phyloP scores from a whole-genome alignment of 176 grass and related monocot genomes.

The Paspalum vaginatum region DNA sequence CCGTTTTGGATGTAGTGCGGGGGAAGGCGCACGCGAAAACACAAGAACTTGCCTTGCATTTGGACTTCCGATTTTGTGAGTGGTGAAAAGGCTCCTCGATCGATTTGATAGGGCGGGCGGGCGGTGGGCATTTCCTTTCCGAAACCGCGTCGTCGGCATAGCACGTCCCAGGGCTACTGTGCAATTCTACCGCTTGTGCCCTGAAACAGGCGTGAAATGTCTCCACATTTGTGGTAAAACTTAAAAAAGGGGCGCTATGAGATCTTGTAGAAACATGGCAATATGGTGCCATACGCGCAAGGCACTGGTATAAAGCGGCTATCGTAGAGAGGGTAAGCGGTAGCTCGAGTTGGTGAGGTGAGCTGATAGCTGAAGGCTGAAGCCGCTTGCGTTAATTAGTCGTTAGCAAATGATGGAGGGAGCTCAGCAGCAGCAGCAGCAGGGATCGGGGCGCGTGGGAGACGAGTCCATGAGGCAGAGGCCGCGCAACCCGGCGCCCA shows the following conservation, averaged over 20 bases:
- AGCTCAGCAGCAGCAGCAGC: not conserved
- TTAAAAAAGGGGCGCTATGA: not conserved
- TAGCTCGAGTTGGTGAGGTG: too few relatives aligned
- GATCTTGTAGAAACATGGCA: not conserved
- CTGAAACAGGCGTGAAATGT: conserved; percentile 19
- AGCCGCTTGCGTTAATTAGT: not conserved
- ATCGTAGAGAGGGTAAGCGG: not conserved
- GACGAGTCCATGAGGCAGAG: conserved; percentile 1
- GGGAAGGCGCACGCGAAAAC: not conserved
- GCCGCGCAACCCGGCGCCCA: conserved; percentile 9
- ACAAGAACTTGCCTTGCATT: not conserved
- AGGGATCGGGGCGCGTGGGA: not conserved
- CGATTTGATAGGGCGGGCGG: not conserved
- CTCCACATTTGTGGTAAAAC: conserved; percentile 22
- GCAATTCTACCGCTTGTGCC: not conserved
- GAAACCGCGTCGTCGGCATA: not conserved
- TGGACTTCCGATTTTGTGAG: not conserved
- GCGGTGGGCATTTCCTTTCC: not conserved
- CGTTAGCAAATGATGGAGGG: conserved; percentile 12
- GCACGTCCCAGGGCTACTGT: too few relatives aligned
- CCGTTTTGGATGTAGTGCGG: not conserved
- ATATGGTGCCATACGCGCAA: not conserved
- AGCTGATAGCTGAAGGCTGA: too few relatives aligned
- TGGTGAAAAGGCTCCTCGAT: not conserved
- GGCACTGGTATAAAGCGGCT: too few relatives aligned